Percentiles rank a stretch among this genome's conserved stretches.
These are phyloP conservation scores for Trichophyton mentagrophytes DNA, from an alignment of 2,329 filamentous ascomycete genomes.

Conservation along the genomic window DNA sequence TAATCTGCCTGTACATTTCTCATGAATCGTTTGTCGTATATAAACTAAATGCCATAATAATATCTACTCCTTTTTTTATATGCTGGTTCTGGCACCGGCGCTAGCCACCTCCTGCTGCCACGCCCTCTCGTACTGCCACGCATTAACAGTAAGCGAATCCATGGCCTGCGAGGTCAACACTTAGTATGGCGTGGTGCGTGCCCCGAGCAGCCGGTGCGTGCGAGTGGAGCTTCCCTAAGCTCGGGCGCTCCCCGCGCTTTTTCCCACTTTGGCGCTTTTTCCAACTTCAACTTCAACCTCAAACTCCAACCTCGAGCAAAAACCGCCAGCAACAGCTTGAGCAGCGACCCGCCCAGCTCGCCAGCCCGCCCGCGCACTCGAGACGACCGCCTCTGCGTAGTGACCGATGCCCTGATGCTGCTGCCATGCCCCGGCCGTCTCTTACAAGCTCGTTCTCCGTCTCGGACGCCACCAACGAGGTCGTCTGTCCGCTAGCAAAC, in stretches of 20 bases:
- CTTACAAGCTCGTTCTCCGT: conserved; percentile 85
- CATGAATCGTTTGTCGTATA: neutral
- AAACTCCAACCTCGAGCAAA: neutral
- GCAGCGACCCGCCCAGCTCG: neutral
- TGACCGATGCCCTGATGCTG: neutral
- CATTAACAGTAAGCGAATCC: neutral
- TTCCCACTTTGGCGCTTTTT: neutral
- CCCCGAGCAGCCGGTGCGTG: neutral
- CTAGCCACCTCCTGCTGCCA: neutral
- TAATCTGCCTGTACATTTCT: neutral
- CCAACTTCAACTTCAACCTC: neutral
- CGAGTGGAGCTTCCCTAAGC: neutral
- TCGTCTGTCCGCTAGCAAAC: conserved; percentile 89
- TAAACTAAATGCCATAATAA: too few species aligned
- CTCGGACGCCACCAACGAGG: conserved; percentile 84
- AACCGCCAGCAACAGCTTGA: neutral
- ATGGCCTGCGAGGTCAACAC: too few species aligned
- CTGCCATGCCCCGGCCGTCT: conserved; percentile 66
- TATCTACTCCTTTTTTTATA: neutral
- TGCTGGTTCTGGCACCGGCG: neutral
- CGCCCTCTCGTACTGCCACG: neutral
- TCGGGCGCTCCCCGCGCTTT: neutral
- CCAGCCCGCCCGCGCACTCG: neutral
- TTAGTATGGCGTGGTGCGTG: neutral
- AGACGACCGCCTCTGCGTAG: neutral